These are phyloP conservation scores for Brassica nigra DNA, from an alignment of 345 rosid species.

Conservation along the genomic window DNA sequence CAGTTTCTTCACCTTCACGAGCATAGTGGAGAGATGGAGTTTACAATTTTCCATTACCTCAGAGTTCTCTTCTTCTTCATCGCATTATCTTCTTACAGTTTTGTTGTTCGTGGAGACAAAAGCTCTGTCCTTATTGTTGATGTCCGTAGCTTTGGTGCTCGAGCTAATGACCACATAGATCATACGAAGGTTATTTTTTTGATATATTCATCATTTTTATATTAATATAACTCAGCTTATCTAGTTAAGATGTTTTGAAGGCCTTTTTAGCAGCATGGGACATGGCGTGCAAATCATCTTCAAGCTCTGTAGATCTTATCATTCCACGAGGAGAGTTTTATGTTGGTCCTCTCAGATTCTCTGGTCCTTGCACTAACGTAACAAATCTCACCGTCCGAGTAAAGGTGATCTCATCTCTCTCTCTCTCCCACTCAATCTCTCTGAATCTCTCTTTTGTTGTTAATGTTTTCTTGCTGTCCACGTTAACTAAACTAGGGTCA, in stretches of 20 bases:
- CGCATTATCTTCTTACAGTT: conserved; percentile 11
- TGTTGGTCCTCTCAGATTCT: conserved; percentile 33
- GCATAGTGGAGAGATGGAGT: conserved; percentile 26
- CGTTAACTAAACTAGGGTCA: conserved; percentile 46
- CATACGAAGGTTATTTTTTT: conserved; percentile 30
- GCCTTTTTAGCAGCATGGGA: conserved; percentile 64
- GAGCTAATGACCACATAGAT: conserved; percentile 39
- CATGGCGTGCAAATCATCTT: conserved; percentile 51
- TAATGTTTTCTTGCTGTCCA: conserved; percentile 27
- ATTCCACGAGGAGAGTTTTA: conserved; percentile 50
- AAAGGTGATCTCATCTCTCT: background rate
- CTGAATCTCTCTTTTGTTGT: background rate
- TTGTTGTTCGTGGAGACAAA: conserved; percentile 23
- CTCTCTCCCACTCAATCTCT: background rate
- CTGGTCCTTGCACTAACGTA: conserved; percentile 60
- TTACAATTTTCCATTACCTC: background rate
- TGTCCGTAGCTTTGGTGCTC: conserved; percentile 45
- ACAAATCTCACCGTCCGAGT: conserved; percentile 25
- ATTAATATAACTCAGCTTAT: conserved; percentile 22
- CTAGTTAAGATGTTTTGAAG: conserved; percentile 4
- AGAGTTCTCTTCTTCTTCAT: conserved; percentile 19
- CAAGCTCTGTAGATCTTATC: conserved; percentile 38
- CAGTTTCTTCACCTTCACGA: conserved; percentile 29
- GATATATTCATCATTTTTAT: background rate
- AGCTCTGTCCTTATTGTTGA: conserved; percentile 31